A percentile compares a stretch with the other conserved stretches of the same genome.
phyloP scores from a whole-genome alignment of 768 basidiomycete genomes.

The Sistotremastrum suecicum region DNA sequence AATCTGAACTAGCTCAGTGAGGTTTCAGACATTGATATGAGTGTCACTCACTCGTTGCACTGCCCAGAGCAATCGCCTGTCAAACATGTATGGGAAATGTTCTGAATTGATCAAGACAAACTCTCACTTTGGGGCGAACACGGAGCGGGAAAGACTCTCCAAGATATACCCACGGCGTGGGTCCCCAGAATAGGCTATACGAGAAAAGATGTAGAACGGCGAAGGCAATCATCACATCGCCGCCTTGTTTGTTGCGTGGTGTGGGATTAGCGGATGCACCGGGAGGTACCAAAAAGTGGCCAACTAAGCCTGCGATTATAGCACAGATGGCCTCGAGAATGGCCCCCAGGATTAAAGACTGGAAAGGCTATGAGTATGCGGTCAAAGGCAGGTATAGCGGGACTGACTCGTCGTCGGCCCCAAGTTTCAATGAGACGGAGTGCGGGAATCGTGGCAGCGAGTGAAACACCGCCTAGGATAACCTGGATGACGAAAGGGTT shows the following conservation, averaged over 20 bases:
- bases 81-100: background rate
- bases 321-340: constrained; percentile 45
- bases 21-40: background rate
- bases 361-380: background rate
- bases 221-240: constrained; percentile 57
- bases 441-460: constrained; percentile 58
- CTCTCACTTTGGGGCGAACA: constrained; percentile 45
- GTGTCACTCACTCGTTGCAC: constrained; percentile 31
- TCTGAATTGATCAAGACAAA: background rate
- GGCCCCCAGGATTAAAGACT: constrained; percentile 57
- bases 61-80: constrained; percentile 55
- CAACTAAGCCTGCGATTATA: constrained; percentile 54
- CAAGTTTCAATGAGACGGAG: constrained; percentile 56
- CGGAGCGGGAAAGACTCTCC: constrained; percentile 75
- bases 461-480: constrained; percentile 62
- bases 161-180: constrained; percentile 55
- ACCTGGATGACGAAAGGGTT: constrained; percentile 62
- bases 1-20: constrained; percentile 20
- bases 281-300: constrained; percentile 49
- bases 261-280: constrained; percentile 34
- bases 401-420: constrained; percentile 51
- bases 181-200: constrained; percentile 66
- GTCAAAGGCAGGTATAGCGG: background rate
- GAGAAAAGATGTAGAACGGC: constrained; percentile 65
- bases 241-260: constrained; percentile 41